Conservation (phyloP, 441 rosid species). For the Adansonia rubrostipa region DNA sequence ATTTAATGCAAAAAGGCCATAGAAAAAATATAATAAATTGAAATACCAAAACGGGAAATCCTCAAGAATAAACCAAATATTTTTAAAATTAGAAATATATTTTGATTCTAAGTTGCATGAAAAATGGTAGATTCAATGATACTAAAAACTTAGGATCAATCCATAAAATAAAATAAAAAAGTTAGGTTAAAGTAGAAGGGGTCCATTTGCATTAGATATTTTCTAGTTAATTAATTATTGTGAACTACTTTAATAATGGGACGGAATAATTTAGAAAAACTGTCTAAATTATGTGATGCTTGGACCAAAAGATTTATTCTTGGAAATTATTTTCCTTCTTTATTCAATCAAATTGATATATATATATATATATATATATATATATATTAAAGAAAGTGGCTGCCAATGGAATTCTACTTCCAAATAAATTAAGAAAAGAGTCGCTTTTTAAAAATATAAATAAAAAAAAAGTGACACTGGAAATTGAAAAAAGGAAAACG, state of each 20-base stretch:
- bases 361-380: not conserved
- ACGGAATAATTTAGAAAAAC: not conserved
- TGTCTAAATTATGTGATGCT: constrained; percentile 1
- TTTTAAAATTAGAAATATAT: not conserved
- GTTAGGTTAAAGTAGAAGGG: not conserved
- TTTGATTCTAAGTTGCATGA: not conserved
- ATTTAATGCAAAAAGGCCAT: not conserved
- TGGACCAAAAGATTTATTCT: constrained; percentile 1
- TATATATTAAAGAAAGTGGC: not conserved
- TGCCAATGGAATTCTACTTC: not conserved
- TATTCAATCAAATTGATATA: not conserved
- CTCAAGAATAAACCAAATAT: not conserved
- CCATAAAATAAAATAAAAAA: not conserved
- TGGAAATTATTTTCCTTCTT: not conserved
- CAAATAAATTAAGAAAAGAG: not conserved
- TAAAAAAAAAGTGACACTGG: not conserved
- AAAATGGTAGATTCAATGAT: constrained; percentile 9
- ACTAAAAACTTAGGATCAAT: not conserved
- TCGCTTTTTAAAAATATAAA: not conserved
- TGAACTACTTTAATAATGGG: constrained; percentile 1
- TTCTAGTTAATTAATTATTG: constrained; percentile 3
- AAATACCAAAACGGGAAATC: not conserved
- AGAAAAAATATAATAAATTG: not conserved
- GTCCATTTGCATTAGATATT: constrained; percentile 19
- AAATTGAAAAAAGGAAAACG: not conserved